Evolutionary conservation across 75 land plant species (phyloP).

Genomic region (Chamaecyparis obtusa): DNA sequence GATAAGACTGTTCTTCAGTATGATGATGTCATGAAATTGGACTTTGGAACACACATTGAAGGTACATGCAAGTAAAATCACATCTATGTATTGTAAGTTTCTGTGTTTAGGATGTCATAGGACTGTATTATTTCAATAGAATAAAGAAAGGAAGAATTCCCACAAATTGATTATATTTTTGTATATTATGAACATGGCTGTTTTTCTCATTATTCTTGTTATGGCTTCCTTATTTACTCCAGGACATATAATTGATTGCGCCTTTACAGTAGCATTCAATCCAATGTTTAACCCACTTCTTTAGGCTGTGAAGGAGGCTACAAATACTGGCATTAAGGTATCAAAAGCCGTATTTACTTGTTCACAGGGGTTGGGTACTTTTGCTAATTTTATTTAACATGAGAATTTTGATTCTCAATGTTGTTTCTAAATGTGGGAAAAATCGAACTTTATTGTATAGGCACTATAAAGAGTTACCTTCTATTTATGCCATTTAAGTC

Average conservation of each 20-base stretch:
- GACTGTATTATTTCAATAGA: not conserved
- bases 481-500: not conserved
- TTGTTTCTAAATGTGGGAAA: not conserved
- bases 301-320: slow-evolving; percentile 92
- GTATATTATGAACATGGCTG: not conserved
- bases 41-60: slow-evolving; percentile 99
- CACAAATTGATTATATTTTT: not conserved
- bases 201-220: not conserved
- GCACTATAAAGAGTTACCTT: not conserved
- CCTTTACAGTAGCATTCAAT: slow-evolving; percentile 97
- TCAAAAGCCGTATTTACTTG: not conserved
- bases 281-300: slow-evolving; percentile 94
- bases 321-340: slow-evolving; percentile 96
- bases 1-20: slow-evolving; percentile 98
- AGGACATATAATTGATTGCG: slow-evolving; percentile 97
- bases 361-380: not conserved
- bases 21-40: slow-evolving; percentile 99
- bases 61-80: slow-evolving; percentile 38
- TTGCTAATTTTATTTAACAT: not conserved
- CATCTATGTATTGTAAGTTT: not conserved
- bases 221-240: slow-evolving; percentile 20
- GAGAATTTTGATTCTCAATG: no score
- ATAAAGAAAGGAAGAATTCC: not conserved
- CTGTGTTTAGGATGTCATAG: not conserved
- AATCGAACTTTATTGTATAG: not conserved